phyloP scores from a whole-genome alignment of 495 filamentous ascomycete genomes.

The Geopyxis carbonaria region DNA sequence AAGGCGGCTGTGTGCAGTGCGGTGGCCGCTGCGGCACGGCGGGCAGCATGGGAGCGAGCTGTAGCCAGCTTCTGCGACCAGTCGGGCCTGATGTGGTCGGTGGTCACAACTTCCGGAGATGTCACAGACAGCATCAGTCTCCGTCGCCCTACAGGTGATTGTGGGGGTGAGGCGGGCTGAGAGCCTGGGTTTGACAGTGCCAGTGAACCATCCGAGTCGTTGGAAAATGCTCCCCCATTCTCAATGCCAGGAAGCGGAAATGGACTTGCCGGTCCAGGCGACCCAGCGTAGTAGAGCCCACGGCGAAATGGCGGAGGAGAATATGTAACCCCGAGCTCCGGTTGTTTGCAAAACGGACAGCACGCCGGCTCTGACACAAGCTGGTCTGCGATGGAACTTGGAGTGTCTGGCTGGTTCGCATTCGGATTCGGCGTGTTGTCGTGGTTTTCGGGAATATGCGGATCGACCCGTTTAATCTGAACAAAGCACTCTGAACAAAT shows the following conservation, averaged over 20 bases:
- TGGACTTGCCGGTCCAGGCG: constrained; percentile 13
- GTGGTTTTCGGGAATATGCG: constrained; percentile 82
- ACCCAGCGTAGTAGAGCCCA: constrained; percentile 53
- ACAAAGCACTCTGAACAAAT: constrained; percentile 99
- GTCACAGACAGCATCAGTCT: constrained; percentile 69
- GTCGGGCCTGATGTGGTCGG: constrained; percentile 79
- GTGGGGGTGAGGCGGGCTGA: constrained; percentile 28
- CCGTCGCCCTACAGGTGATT: constrained; percentile 37
- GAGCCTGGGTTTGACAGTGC: constrained; percentile 30
- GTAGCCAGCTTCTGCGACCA: constrained; percentile 81
- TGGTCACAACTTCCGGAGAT: constrained; percentile 69
- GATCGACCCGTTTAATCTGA: constrained; percentile 92
- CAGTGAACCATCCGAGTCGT: constrained; percentile 42
- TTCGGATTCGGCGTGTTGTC: constrained; percentile 32
- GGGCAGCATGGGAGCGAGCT: constrained; percentile 65
- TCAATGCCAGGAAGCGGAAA: background rate
- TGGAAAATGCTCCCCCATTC: constrained; percentile 1
- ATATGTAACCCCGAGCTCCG: constrained; percentile 90
- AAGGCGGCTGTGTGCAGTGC: constrained; percentile 92
- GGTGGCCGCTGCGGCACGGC: constrained; percentile 81
- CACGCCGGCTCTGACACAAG: constrained; percentile 81
- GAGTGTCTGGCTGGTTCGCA: constrained; percentile 31
- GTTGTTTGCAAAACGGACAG: constrained; percentile 88
- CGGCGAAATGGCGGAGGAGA: constrained; percentile 73
- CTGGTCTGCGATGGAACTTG: constrained; percentile 41